Evolutionary conservation across 208 protist species (phyloP), one percentile per base, ranked within the genome.

Genomic region (Leishmania lainsoni): DNA sequence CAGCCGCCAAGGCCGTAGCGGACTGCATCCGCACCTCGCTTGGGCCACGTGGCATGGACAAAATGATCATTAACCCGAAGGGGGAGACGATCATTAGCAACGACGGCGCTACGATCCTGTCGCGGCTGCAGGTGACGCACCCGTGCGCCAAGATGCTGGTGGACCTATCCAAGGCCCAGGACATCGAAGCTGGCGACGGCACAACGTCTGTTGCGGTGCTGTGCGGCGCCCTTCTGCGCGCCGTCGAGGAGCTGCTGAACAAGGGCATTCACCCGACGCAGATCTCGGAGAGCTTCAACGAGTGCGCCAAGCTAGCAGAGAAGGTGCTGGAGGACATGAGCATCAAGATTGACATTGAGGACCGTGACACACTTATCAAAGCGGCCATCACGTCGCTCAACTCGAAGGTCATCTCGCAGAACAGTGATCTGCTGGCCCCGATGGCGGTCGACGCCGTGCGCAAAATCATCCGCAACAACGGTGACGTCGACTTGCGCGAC

Each of bases 111-210:
- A 99, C 99, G 22, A 99, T 99, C 84, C 87, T 99, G 32, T 92
- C 98, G 63, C 91, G 99, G 65, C 94, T 99, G 70, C 88, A 99
- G 77, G 96, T 99, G 45, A 89, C 89, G 35, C 99, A 99, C 91
- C 99, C 99, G 72, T 97, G 97, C 73, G 98, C 99, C 29, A 99
- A 99, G 88, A 99, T 99, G 98, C 93, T 99, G 32, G 98, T 99
- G 39, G 99, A 99, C 75, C 86, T 99, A 35, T 98, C 98, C 61
- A 98, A 99, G 84, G 92, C 99, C 10, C 99, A 99, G 87, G 99
- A 99, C 86, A 94, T 99, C 83, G 99, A 99, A 87, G 99, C 99
- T n/a, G 99, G 99, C 71, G 99, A 99, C 86, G 99, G 99, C 75
- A 99, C 99, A 8, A 99, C 99, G 26, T 98, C 97, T 54, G 99